Evolutionary conservation across 331 rosid genomes (phyloP).

Genomic region (Ulmus americana): DNA sequence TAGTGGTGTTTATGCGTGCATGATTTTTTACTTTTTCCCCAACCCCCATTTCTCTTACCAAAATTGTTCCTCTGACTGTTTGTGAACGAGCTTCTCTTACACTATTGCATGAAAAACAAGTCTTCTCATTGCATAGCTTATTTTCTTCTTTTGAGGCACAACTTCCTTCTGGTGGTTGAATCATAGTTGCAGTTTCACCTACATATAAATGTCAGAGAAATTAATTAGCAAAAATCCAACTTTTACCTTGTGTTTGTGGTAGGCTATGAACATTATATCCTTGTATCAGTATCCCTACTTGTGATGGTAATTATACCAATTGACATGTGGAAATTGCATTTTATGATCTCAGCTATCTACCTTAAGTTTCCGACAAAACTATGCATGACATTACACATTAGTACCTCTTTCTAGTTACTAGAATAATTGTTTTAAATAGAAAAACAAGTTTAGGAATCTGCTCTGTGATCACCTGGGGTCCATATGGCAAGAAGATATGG

Average conservation of each 20-base stretch:
- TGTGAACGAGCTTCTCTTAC: slow-evolving; percentile 66
- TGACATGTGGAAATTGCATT: not conserved
- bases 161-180: slow-evolving; percentile 57
- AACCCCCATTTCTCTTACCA: slow-evolving; percentile 44
- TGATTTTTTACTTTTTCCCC: too few relatives aligned
- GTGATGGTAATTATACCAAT: not conserved
- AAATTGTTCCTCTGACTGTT: slow-evolving; percentile 75
- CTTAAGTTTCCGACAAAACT: not conserved
- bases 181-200: slow-evolving; percentile 81
- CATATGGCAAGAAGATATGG: slow-evolving; percentile 97
- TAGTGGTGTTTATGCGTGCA: too few relatives aligned
- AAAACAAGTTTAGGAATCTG: not conserved
- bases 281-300: not conserved
- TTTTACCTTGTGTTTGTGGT: slow-evolving; percentile 8
- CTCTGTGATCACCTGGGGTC: slow-evolving; percentile 69
- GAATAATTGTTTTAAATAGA: not conserved
- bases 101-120: slow-evolving; percentile 70
- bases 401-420: not conserved
- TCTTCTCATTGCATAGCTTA: slow-evolving; percentile 51
- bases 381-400: not conserved
- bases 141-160: slow-evolving; percentile 50
- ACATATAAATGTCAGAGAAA: slow-evolving; percentile 20
- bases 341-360: slow-evolving; percentile 1
- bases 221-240: slow-evolving; percentile 11
- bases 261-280: slow-evolving; percentile 10